Base-by-base conservation (phyloP, 495 filamentous ascomycete species). In the Poronia punctata region DNA sequence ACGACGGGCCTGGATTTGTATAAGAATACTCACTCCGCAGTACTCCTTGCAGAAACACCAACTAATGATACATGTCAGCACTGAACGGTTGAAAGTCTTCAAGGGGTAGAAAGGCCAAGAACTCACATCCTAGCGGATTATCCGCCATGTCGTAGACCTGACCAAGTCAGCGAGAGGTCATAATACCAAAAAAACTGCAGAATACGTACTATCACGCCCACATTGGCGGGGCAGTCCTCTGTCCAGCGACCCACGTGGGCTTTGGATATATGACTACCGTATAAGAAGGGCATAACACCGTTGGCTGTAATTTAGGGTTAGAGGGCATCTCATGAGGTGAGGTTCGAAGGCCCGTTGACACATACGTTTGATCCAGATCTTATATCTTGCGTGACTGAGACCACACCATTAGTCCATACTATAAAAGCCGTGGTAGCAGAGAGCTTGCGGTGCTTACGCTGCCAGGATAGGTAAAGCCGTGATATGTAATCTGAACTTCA, bases 221-320 rank as follows among this genome's bases (percentile, higher is more conserved):
- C 77, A 60, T 88, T 84, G 63, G 82, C 79, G 1, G 84, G 84
- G 41, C 80, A 84, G 65, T 96, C 90, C 49, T 96, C 88, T 16
- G 76, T 82, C 77, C 83, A 92, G 35, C 90, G 68, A 15, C 85
- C 86, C 0, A 96, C 78, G 64, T 98, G 92, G 15, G 93, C 92
- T 65, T 94, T 94, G 29, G 92, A 76, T 17, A 96, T 72, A 57
- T 93, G 83, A 19, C 83, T 81, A 21, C 88, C 92, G 63, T 98
- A 98, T 10, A 94, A 65, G 61, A 87, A 95, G 24, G 88, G 86
- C 84, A 94, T 92, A 60, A 88, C 87, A 32, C 93, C 92, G 65
- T 99, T 99, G 16, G 79, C 43, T 46, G 30, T 8, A 12, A 9
- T 14, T 29, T 7, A 22, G 12, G 16, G 15, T 46, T 33, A 46